phyloP scores from a whole-genome alignment of 495 filamentous ascomycete genomes.

The Xylaria nigripes region DNA sequence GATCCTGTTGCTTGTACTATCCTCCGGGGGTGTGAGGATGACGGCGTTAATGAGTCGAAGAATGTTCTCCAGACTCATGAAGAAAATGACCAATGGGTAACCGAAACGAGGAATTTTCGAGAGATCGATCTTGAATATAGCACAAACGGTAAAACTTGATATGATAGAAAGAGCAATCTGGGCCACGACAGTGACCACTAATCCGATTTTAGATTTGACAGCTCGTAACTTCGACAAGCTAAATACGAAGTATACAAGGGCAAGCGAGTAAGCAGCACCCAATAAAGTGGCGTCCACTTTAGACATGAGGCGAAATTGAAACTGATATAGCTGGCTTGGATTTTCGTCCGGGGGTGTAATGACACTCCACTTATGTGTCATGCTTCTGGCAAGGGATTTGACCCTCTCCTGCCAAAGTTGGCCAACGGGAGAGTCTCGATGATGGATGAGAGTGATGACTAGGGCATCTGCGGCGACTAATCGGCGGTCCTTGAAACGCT shows the following conservation, averaged over 20 bases:
- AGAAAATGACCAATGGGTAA: slow-evolving; percentile 63
- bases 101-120: slow-evolving; percentile 52
- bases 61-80: slow-evolving; percentile 64
- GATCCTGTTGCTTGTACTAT: slow-evolving; percentile 51
- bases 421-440: slow-evolving; percentile 47
- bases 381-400: slow-evolving; percentile 36
- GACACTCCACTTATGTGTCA: slow-evolving; percentile 46
- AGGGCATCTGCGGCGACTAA: slow-evolving; percentile 62
- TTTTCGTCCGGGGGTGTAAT: slow-evolving; percentile 42
- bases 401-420: slow-evolving; percentile 50
- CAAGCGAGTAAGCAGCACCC: slow-evolving; percentile 50
- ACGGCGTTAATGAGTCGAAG: slow-evolving; percentile 65
- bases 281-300: slow-evolving; percentile 50
- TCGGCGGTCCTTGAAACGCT: slow-evolving; percentile 52
- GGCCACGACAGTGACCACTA: slow-evolving; percentile 55
- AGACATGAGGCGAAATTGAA: slow-evolving; percentile 61
- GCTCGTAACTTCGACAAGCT: slow-evolving; percentile 54
- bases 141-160: slow-evolving; percentile 56
- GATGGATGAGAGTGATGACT: slow-evolving; percentile 64
- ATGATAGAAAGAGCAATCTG: slow-evolving; percentile 61
- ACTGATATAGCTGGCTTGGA: slow-evolving; percentile 57
- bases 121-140: slow-evolving; percentile 52
- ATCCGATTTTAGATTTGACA: slow-evolving; percentile 58
- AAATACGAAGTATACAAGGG: slow-evolving; percentile 48
- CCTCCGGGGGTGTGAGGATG: slow-evolving; percentile 53